Percentiles rank a stretch among this genome's conserved stretches.
Evolutionary conservation across 1,139 yeast genomes (phyloP).

Genomic region (Geotrichum fermentans): DNA sequence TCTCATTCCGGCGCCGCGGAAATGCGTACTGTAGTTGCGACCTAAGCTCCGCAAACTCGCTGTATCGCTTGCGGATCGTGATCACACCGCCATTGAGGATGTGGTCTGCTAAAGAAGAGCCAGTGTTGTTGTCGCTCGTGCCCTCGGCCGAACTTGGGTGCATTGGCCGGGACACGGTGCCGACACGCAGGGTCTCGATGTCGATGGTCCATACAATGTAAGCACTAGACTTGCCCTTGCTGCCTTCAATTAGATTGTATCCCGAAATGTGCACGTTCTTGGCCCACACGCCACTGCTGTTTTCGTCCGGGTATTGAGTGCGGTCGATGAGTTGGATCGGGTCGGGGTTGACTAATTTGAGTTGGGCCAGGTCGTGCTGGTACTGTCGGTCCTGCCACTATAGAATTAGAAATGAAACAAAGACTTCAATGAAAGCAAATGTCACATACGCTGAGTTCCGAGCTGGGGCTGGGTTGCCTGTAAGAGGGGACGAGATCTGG

Average conservation of each 20-base stretch:
- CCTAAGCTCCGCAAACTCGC: conserved; percentile 56
- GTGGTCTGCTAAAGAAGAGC: neutral
- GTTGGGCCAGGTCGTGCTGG: conserved; percentile 4
- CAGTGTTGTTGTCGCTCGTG: neutral
- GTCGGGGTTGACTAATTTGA: conserved; percentile 8
- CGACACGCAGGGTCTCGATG: conserved; percentile 32
- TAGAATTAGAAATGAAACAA: neutral
- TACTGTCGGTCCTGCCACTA: conserved; percentile 3
- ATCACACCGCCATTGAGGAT: conserved; percentile 43
- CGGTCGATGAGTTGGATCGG: conserved; percentile 18
- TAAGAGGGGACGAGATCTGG: too few relatives aligned
- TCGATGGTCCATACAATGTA: conserved; percentile 43
- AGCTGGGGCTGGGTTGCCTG: neutral
- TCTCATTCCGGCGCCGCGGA: conserved; percentile 41
- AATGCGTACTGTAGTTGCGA: conserved; percentile 40
- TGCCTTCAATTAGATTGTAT: conserved; percentile 41
- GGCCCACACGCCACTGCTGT: conserved; percentile 38
- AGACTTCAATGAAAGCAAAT: neutral
- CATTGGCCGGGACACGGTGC: conserved; percentile 2
- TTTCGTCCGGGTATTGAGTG: conserved; percentile 9
- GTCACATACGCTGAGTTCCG: neutral
- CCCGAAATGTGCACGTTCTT: conserved; percentile 39
- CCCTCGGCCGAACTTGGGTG: neutral
- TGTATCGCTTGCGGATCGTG: conserved; percentile 54
- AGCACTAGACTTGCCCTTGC: conserved; percentile 31